Conservation (phyloP, 257 asterid genomes). For the Buddleja alternifolia region DNA sequence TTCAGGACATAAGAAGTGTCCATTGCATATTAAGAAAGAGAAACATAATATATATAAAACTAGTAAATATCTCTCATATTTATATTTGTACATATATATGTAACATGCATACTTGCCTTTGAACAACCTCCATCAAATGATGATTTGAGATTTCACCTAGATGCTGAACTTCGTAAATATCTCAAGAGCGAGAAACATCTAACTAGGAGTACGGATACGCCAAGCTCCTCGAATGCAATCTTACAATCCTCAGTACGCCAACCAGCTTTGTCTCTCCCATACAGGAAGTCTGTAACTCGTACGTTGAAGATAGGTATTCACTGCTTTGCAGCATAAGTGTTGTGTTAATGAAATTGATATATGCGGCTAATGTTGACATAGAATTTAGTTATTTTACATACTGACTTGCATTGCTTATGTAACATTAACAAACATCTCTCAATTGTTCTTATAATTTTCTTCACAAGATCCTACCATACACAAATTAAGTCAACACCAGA, state of each 20-base stretch:
- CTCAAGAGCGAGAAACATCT: not conserved
- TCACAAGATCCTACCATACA: too few relatives aligned
- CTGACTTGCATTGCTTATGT: slow-evolving; percentile 1
- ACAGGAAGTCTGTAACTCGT: not conserved
- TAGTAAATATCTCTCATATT: too few relatives aligned
- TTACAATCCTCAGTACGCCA: not conserved
- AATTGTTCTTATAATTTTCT: too few relatives aligned
- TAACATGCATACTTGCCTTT: too few relatives aligned
- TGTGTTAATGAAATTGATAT: not conserved
- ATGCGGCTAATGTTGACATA: not conserved
- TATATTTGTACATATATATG: too few relatives aligned
- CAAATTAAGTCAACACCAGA: too few relatives aligned
- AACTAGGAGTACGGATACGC: not conserved
- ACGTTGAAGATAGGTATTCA: slow-evolving; percentile 2
- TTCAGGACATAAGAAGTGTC: too few relatives aligned
- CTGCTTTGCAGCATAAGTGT: not conserved
- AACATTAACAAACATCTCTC: not conserved
- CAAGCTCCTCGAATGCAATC: not conserved
- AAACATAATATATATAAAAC: too few relatives aligned
- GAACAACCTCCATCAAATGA: not conserved
- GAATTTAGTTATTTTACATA: not conserved
- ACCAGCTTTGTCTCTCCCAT: not conserved
- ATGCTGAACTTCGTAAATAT: not conserved
- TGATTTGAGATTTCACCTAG: slow-evolving; percentile 5
- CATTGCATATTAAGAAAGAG: too few relatives aligned